These are phyloP conservation scores for Saccharum officinarum DNA, from an alignment of 176 grass and related monocot genomes.

Conservation along the genomic window DNA sequence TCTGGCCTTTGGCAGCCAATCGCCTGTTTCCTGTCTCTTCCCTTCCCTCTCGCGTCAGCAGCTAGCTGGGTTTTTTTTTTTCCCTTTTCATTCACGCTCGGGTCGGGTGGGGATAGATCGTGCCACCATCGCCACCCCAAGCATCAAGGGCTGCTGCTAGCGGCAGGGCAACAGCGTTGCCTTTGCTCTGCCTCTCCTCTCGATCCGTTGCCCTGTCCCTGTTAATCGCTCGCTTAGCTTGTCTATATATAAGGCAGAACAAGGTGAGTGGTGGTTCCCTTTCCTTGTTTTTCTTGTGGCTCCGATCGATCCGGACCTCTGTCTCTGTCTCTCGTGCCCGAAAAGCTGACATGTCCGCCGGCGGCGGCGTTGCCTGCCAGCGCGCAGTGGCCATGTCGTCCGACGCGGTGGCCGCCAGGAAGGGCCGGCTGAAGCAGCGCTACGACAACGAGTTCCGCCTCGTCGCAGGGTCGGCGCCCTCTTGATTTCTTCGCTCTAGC, in stretches of 20 bases:
- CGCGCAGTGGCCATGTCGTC: conserved; percentile 32
- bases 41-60: not conserved
- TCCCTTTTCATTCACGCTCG: not conserved
- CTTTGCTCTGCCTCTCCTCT: not conserved
- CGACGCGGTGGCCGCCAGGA: conserved; percentile 47
- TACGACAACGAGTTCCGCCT: conserved; percentile 70
- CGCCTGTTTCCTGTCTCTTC: not conserved
- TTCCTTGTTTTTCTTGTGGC: not conserved
- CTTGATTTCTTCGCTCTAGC: not conserved
- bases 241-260: conserved; percentile 6
- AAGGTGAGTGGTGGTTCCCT: conserved; percentile 17
- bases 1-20: not conserved
- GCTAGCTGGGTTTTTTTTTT: too few relatives aligned
- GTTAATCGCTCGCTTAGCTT: not conserved
- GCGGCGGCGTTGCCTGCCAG: not conserved
- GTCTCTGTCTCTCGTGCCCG: not conserved
- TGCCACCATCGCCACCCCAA: conserved; percentile 4
- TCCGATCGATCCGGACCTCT: not conserved
- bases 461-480: conserved; percentile 53
- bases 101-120: conserved; percentile 30
- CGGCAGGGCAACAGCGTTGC: not conserved
- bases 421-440: conserved; percentile 66
- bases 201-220: not conserved
- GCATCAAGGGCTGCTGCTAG: not conserved
- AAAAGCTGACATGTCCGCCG: conserved; percentile 8